These are phyloP conservation scores for Pythium grandisporangium DNA, from an alignment of 352 stramenopile species.

Conservation along the genomic window DNA sequence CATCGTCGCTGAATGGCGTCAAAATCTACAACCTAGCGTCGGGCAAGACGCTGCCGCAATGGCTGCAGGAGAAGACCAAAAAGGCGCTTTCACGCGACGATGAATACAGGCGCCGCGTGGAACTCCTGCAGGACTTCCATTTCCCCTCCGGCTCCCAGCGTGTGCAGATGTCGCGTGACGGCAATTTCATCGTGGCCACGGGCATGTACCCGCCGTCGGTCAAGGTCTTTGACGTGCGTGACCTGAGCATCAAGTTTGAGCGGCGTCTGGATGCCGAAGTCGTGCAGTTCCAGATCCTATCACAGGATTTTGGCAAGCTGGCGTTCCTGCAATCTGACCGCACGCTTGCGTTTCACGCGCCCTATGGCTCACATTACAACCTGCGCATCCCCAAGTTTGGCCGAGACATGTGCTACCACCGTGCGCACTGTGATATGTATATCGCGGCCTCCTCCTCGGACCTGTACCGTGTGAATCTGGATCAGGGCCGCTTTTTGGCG, in stretches of 20 bases:
- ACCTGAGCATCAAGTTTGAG: slow-evolving; percentile 99
- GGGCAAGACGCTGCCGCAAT: slow-evolving; percentile 92
- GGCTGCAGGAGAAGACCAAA: slow-evolving; percentile 88
- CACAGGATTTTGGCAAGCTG: slow-evolving; percentile 97
- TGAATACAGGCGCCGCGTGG: slow-evolving; percentile 90
- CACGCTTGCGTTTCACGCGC: slow-evolving; percentile 96
- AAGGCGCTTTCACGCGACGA: slow-evolving; percentile 65
- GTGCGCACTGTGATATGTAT: slow-evolving; percentile 94
- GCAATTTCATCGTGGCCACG: slow-evolving; percentile 93
- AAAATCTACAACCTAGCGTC: slow-evolving; percentile 96
- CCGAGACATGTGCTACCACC: slow-evolving; percentile 96
- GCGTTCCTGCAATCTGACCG: slow-evolving; percentile 95
- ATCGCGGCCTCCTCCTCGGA: slow-evolving; percentile 82
- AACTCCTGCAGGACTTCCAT: slow-evolving; percentile 99
- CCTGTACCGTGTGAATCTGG: slow-evolving; percentile 97
- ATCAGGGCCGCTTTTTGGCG: slow-evolving; percentile 94
- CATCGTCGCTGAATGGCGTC: slow-evolving; percentile 86
- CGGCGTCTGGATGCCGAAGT: slow-evolving; percentile 95
- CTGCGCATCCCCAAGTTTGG: slow-evolving; percentile 97
- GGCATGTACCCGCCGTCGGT: slow-evolving; percentile 96
- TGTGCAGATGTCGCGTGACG: slow-evolving; percentile 92
- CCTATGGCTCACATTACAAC: slow-evolving; percentile 95
- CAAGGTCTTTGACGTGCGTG: slow-evolving; percentile 91
- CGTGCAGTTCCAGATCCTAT: slow-evolving; percentile 94
- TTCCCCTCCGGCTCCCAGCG: slow-evolving; percentile 92